Conservation (phyloP, 441 rosid genomes). For the Melastoma candidum region DNA sequence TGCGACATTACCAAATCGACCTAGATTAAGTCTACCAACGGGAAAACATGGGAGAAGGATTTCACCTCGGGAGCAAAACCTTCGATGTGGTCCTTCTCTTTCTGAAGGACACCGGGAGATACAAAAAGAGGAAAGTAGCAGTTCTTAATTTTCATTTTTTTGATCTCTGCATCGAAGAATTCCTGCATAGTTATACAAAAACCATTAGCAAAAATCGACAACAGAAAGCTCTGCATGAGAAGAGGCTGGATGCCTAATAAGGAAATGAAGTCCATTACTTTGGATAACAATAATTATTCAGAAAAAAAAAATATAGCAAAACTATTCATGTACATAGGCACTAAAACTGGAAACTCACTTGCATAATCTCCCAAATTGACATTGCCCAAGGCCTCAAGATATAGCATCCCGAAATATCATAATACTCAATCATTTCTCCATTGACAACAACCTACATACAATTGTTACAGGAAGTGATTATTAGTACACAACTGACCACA, state of each 20-base stretch:
- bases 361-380: slow-evolving; percentile 94
- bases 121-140: slow-evolving; percentile 98
- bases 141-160: slow-evolving; percentile 86
- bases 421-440: slow-evolving; percentile 90
- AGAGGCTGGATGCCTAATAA: background rate
- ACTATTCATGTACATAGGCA: background rate
- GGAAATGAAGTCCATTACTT: background rate
- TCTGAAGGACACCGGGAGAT: slow-evolving; percentile 73
- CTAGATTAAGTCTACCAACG: background rate
- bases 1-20: background rate
- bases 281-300: background rate
- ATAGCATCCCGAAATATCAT: slow-evolving; percentile 95
- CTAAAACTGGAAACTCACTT: slow-evolving; percentile 35
- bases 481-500: background rate
- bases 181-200: slow-evolving; percentile 28
- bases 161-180: slow-evolving; percentile 88
- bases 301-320: no score
- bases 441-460: slow-evolving; percentile 70
- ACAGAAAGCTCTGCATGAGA: no score
- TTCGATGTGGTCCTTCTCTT: slow-evolving; percentile 92
- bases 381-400: slow-evolving; percentile 96
- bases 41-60: slow-evolving; percentile 5
- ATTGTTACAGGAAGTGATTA: background rate
- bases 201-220: no score
- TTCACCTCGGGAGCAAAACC: slow-evolving; percentile 99